These are phyloP conservation scores for Colletotrichum tanaceti DNA, from an alignment of 2,329 filamentous ascomycete species.

Conservation along the genomic window DNA sequence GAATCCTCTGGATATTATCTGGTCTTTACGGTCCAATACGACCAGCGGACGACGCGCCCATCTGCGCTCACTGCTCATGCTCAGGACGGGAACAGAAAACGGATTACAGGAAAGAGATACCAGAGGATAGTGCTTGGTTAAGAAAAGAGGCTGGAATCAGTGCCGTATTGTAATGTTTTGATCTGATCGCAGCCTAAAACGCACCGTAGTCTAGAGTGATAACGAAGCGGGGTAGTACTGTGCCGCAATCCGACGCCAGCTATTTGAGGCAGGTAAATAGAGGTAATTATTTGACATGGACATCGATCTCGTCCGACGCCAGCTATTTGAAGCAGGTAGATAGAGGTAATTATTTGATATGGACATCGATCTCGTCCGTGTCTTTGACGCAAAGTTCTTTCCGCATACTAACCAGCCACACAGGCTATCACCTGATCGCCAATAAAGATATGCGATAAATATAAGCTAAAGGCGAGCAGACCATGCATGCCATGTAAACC, in stretches of 20 bases:
- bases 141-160: background rate
- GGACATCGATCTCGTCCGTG: background rate
- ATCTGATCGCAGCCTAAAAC: background rate
- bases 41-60: slow-evolving; percentile 15
- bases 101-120: background rate
- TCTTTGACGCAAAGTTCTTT: background rate
- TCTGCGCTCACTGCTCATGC: background rate
- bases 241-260: background rate
- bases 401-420: no score
- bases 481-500: no score
- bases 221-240: background rate
- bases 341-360: no score
- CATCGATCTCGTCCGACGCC: no score
- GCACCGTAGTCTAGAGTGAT: no score
- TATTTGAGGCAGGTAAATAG: background rate
- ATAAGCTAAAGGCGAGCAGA: no score
- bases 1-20: background rate
- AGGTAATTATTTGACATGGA: no score
- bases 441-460: no score
- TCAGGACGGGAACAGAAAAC: background rate
- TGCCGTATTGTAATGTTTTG: no score
- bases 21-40: slow-evolving; percentile 23
- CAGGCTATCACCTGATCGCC: no score
- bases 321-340: no score
- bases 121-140: no score